These are phyloP conservation scores for Acarospora socialis DNA, from an alignment of 2,329 filamentous ascomycete species.

Conservation along the genomic window DNA sequence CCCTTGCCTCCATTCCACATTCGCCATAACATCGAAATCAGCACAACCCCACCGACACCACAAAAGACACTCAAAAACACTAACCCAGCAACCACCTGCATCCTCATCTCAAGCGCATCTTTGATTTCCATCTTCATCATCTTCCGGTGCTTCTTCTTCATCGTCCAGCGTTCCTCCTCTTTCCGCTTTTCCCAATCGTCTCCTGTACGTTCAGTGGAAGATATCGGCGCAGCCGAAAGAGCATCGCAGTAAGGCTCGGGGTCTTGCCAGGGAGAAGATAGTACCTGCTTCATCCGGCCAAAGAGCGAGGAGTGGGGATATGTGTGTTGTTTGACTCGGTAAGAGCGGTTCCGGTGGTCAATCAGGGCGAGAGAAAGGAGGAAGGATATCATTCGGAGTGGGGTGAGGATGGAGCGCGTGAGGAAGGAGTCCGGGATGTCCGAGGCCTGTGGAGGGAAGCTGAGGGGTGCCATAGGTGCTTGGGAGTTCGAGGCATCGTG, in stretches of 20 bases:
- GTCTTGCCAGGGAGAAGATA: too few relatives aligned
- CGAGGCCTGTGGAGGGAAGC: too few relatives aligned
- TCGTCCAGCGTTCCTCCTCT: conserved; percentile 14
- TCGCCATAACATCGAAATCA: too few relatives aligned
- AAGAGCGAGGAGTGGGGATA: too few relatives aligned
- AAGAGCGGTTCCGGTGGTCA: conserved; percentile 42
- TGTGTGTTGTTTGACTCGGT: too few relatives aligned
- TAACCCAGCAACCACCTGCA: conserved; percentile 39
- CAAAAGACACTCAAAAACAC: too few relatives aligned
- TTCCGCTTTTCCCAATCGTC: conserved; percentile 23
- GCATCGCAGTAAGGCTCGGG: too few relatives aligned
- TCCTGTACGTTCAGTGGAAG: conserved; percentile 24
- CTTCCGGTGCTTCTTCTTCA: conserved; percentile 36
- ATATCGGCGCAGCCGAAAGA: conserved; percentile 27
- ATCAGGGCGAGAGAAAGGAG: conserved; percentile 50
- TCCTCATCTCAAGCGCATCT: conserved; percentile 48
- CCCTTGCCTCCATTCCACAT: too few relatives aligned
- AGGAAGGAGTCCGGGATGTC: conserved; percentile 14
- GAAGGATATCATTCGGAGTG: conserved; percentile 50
- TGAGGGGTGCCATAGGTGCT: too few relatives aligned
- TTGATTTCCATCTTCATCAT: conserved; percentile 47
- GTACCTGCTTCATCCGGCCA: too few relatives aligned
- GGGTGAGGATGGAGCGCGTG: conserved; percentile 38
- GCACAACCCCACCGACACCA: too few relatives aligned
- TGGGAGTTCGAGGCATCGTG: neutral